phyloP scores from a whole-genome alignment of 2,329 filamentous ascomycete species.

The Diaporthe citriasiana region DNA sequence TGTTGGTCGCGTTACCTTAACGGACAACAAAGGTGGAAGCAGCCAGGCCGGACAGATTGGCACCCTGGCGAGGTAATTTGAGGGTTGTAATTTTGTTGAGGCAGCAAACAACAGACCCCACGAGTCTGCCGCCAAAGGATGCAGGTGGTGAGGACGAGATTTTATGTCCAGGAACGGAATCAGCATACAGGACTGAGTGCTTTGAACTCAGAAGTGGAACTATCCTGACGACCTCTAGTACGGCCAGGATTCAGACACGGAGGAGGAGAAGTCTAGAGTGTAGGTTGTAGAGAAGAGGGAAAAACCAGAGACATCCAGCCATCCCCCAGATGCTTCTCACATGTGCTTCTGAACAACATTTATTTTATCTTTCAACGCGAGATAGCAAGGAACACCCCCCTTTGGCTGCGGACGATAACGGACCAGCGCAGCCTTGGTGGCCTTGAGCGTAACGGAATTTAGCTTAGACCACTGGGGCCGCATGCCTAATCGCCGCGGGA shows the following conservation, averaged over 20 bases:
- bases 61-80: background rate
- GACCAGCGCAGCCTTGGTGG: slow-evolving; percentile 14
- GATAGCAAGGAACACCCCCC: slow-evolving; percentile 24
- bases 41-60: slow-evolving; percentile 6
- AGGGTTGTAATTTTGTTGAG: slow-evolving; percentile 2
- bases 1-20: background rate
- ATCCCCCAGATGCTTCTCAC: slow-evolving; percentile 9
- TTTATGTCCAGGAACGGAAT: slow-evolving; percentile 10
- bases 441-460: slow-evolving; percentile 7
- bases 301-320: slow-evolving; percentile 3
- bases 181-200: background rate
- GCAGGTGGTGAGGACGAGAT: background rate
- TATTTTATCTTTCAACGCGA: slow-evolving; percentile 37
- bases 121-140: background rate
- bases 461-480: slow-evolving; percentile 36
- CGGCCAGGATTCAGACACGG: background rate
- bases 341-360: slow-evolving; percentile 31
- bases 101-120: background rate
- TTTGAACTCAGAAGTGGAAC: background rate
- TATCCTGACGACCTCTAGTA: background rate
- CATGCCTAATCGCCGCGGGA: slow-evolving; percentile 16
- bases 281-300: background rate
- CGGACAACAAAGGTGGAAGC: background rate
- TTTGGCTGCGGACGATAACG: slow-evolving; percentile 37
- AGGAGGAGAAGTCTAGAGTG: background rate